Evolutionary conservation across 139 green algal species (phyloP).

Genomic region (Diplosphaera chodatii): DNA sequence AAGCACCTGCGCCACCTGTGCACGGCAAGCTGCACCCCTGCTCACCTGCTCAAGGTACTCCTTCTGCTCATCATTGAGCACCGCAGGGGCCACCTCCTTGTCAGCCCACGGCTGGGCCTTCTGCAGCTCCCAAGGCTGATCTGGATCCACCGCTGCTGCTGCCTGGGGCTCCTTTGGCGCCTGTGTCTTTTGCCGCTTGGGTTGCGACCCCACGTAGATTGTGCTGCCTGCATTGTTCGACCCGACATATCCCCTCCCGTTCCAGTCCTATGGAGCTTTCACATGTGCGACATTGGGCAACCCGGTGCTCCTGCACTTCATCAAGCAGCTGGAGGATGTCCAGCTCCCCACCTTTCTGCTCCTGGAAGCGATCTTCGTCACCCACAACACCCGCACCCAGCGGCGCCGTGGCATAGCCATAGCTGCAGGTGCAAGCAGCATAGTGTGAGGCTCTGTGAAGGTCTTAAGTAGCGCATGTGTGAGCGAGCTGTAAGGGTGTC

Average conservation of each 20-base stretch:
- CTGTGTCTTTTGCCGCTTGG: constrained; percentile 55
- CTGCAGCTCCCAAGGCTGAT: constrained; percentile 47
- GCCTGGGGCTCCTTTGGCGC: not conserved
- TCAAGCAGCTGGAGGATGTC: no score
- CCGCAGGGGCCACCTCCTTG: constrained; percentile 48
- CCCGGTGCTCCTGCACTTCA: no score
- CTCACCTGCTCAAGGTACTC: constrained; percentile 65
- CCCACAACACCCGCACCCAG: constrained; percentile 32
- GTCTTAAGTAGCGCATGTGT: no score
- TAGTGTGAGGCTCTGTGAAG: no score
- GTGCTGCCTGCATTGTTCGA: constrained; percentile 17
- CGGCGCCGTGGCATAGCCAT: constrained; percentile 30
- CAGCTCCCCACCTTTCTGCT: constrained; percentile 28
- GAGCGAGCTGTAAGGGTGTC: no score
- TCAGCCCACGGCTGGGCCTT: constrained; percentile 71
- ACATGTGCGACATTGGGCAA: no score
- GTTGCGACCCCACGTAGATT: not conserved
- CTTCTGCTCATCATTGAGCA: constrained; percentile 86
- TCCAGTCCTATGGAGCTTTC: no score
- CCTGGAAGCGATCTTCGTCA: constrained; percentile 19
- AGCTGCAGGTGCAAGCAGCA: no score
- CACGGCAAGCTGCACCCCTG: no score
- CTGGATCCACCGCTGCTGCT: constrained; percentile 12
- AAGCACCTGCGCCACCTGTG: no score
- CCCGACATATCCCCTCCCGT: no score